phyloP scores from a whole-genome alignment of 176 grass and related monocot genomes.

The maize (Zea mays) region DNA sequence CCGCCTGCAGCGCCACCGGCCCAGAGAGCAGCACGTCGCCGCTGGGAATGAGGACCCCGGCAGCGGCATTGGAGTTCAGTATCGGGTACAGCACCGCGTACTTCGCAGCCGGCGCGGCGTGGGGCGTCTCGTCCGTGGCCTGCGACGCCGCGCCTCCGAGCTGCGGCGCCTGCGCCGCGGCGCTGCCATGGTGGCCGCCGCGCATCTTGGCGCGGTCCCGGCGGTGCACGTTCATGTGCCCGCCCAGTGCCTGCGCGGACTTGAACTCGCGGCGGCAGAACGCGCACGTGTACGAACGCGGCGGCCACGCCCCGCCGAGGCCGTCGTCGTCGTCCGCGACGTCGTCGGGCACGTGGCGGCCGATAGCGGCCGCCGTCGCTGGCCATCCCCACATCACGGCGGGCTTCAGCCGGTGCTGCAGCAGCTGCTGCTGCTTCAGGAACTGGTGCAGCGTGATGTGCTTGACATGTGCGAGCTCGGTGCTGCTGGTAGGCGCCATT shows the following conservation, averaged over 20 bases:
- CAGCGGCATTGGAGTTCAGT: constrained; percentile 40
- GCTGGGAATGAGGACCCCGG: constrained; percentile 43
- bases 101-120: neutral
- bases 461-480: constrained; percentile 12
- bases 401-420: constrained; percentile 46
- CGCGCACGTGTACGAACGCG: constrained; percentile 56
- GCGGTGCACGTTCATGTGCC: constrained; percentile 78
- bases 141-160: neutral
- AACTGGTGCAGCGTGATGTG: constrained; percentile 40
- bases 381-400: constrained; percentile 52
- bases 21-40: constrained; percentile 34
- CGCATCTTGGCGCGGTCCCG: constrained; percentile 63
- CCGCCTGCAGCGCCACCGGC: neutral
- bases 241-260: constrained; percentile 61
- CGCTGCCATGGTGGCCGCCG: neutral
- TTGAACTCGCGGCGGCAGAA: constrained; percentile 68
- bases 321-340: constrained; percentile 40
- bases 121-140: neutral
- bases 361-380: neutral
- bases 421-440: constrained; percentile 34
- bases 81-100: constrained; percentile 49
- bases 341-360: neutral
- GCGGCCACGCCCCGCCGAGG: constrained; percentile 45
- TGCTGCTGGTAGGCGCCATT: constrained; percentile 37
- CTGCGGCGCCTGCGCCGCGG: neutral